Evolutionary conservation across 139 green algal species (phyloP).

Genomic region (Haematococcus sp.): DNA sequence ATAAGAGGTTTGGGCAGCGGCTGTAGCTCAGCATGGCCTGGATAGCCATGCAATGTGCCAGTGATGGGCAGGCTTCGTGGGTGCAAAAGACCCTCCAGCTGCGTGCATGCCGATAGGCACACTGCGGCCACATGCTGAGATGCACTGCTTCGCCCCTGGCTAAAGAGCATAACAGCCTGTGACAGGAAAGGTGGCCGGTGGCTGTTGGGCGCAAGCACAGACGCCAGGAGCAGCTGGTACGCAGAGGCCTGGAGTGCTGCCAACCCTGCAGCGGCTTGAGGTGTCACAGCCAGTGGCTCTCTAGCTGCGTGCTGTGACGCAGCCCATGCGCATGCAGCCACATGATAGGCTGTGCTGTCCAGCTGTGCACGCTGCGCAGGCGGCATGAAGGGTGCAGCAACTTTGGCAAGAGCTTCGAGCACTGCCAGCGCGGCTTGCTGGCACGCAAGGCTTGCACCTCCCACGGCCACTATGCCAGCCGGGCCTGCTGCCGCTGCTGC

Average conservation of each 20-base stretch:
- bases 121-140: neutral
- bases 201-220: neutral
- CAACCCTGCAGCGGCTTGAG: neutral
- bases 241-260: neutral
- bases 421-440: no score
- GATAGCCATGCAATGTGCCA: neutral
- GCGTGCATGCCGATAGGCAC: neutral
- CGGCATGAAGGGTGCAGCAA: neutral
- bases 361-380: neutral
- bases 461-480: no score
- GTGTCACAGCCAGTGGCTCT: neutral
- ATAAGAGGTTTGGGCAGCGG: conserved; percentile 1
- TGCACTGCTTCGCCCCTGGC: neutral
- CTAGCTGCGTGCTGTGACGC: neutral
- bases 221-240: neutral
- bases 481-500: no score
- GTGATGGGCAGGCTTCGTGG: neutral
- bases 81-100: neutral
- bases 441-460: no score
- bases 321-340: neutral
- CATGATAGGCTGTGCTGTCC: neutral
- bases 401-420: no score
- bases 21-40: neutral
- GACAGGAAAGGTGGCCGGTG: conserved; percentile 2
- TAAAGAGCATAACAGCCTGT: neutral